Evolutionary conservation across 768 basidiomycete species (phyloP), one percentile per base, ranked within the genome.

Genomic region (Boletus insuetus): DNA sequence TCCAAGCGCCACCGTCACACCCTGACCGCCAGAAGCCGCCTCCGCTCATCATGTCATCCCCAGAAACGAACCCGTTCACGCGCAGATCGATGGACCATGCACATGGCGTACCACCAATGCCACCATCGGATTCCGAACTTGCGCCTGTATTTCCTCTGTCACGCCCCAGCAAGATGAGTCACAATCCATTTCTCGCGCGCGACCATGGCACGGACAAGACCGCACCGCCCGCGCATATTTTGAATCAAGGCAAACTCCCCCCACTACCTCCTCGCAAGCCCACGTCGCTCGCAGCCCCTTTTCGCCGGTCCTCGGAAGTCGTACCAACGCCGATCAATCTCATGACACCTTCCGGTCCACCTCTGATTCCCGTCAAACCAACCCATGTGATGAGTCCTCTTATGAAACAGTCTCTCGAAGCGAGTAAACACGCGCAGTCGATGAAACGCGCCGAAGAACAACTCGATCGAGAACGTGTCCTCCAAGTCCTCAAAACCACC

Each of bases 361-460:
- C 69, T 31, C 52, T 65, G 24, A 64, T 58, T 56, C 73, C 59
- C n/a, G 12, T 39, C 26, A 70, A 53, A 29, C 62, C 70, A 4
- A 54, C 58, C 4, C 85, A 88, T 51, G 70, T 82, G 29, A 83
- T 82, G 22, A 86, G 83, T 12, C 77, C 79, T 0, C 72, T 89
- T n/a, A 89, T 89, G 73, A 80, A 80, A 55, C 88, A 91, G 68
- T 84, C 82, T 20, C 73, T 92, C 1, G 83, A 87, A 49, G 90
- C 90, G 7, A 84, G 81, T 54, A 87, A 88, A 63, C 80, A 82
- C 0, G 89, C 82, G 1, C 84, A 88, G 67, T 79, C 79, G 5
- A 74, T 89, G 70, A 88, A 89, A 69, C 80, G 81, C 46, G 84
- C 82, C 0, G 85, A 90, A 62, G 82, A 82, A 40, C 77, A 81